A percentile compares a stretch with the other conserved stretches of the same genome.
Conservation (phyloP, 2,329 filamentous ascomycete genomes). For the Aureobasidium vineae region DNA sequence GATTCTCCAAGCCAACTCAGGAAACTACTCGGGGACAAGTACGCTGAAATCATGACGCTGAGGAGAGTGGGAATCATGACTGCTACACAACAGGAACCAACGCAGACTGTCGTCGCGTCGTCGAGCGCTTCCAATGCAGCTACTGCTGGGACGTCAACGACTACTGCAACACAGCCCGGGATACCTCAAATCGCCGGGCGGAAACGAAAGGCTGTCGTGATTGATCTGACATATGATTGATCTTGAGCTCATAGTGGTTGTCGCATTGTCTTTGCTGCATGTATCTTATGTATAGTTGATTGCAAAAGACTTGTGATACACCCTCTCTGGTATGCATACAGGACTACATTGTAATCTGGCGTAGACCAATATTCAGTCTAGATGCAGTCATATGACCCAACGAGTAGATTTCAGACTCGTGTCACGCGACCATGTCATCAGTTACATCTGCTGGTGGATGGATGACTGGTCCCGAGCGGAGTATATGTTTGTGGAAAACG, state of each 20-base stretch:
- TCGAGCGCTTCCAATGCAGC: background rate
- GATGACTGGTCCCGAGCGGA: background rate
- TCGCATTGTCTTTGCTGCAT: background rate
- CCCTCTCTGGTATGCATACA: background rate
- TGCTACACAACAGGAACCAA: background rate
- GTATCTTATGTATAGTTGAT: background rate
- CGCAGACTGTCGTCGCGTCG: background rate
- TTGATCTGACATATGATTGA: slow-evolving; percentile 13
- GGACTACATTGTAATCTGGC: background rate
- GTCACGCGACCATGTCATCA: background rate
- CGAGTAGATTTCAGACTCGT: background rate
- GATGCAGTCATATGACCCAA: background rate
- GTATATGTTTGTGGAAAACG: background rate
- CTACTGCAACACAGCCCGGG: background rate
- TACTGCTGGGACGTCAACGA: background rate
- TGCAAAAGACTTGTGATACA: background rate
- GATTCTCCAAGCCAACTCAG: background rate
- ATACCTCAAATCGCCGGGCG: background rate
- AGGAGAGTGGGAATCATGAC: background rate
- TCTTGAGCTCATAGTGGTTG: background rate
- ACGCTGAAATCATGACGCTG: background rate
- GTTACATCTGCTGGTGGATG: background rate
- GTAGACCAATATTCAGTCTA: background rate
- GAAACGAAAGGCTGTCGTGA: slow-evolving; percentile 15
- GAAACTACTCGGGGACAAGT: background rate